A percentile compares a stretch with the other conserved stretches of the same genome.
Conservation (phyloP, 2,329 filamentous ascomycete genomes). For the Calonectria pseudoreteaudii region DNA sequence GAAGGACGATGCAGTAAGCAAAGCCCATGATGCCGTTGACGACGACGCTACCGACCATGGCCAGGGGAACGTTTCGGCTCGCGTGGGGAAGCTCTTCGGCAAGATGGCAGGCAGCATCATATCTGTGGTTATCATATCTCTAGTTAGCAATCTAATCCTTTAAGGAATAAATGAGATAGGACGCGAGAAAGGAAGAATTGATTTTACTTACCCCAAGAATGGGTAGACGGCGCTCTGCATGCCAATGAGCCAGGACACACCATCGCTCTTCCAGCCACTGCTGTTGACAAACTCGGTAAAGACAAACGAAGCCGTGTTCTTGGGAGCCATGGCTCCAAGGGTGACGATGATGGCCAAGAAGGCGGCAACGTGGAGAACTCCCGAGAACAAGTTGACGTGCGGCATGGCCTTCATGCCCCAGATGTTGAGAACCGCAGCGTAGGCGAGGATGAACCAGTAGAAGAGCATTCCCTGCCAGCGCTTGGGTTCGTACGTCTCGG, state of each 20-base stretch:
- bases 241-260: constrained; percentile 48
- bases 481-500: constrained; percentile 51
- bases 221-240: constrained; percentile 48
- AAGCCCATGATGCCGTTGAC: constrained; percentile 61
- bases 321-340: constrained; percentile 46
- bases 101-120: constrained; percentile 50
- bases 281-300: constrained; percentile 48
- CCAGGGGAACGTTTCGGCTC: constrained; percentile 47
- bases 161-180: too few relatives aligned
- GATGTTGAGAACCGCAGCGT: constrained; percentile 54
- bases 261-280: constrained; percentile 47
- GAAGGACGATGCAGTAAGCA: constrained; percentile 53
- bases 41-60: constrained; percentile 49
- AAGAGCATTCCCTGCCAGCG: constrained; percentile 60
- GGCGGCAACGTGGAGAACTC: constrained; percentile 42
- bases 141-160: too few relatives aligned
- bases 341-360: constrained; percentile 44
- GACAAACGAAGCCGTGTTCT: constrained; percentile 45
- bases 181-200: too few relatives aligned
- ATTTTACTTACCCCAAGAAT: constrained; percentile 45
- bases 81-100: constrained; percentile 50
- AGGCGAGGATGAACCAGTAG: constrained; percentile 57
- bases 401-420: constrained; percentile 54
- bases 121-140: constrained; percentile 40
- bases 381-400: constrained; percentile 46